phyloP scores from a whole-genome alignment of 352 stramenopile species.

The Pythium dissimile region DNA sequence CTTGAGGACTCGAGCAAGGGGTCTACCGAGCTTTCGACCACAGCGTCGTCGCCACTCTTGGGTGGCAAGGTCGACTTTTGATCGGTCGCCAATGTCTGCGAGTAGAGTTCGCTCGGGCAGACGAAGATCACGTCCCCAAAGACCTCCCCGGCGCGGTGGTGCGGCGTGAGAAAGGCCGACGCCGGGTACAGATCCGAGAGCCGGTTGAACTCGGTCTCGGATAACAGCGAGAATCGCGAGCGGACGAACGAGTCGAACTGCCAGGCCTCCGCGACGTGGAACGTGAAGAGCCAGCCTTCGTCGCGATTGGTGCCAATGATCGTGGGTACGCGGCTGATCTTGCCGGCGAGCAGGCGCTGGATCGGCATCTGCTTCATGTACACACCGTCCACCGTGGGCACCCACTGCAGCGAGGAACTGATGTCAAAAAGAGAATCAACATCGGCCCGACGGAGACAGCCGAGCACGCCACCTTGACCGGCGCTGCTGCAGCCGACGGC shows the following conservation, averaged over 20 bases:
- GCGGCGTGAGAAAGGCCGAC: neutral
- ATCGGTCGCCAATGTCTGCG: too few species aligned
- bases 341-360: neutral
- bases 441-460: neutral
- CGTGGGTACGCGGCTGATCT: conserved; percentile 9
- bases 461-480: neutral
- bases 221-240: neutral
- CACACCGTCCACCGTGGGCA: conserved; percentile 1
- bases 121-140: neutral
- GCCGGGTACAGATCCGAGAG: neutral
- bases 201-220: neutral
- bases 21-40: too few species aligned
- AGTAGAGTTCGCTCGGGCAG: neutral
- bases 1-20: neutral
- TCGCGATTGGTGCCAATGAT: conserved; percentile 15
- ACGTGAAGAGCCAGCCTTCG: conserved; percentile 8
- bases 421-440: neutral
- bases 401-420: neutral
- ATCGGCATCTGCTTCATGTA: neutral
- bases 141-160: neutral
- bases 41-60: too few species aligned
- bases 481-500: neutral
- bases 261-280: neutral
- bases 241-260: conserved; percentile 6
- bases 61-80: too few species aligned